Evolutionary conservation across 306 rosid genomes (phyloP).

Genomic region (Quercus gilva): DNA sequence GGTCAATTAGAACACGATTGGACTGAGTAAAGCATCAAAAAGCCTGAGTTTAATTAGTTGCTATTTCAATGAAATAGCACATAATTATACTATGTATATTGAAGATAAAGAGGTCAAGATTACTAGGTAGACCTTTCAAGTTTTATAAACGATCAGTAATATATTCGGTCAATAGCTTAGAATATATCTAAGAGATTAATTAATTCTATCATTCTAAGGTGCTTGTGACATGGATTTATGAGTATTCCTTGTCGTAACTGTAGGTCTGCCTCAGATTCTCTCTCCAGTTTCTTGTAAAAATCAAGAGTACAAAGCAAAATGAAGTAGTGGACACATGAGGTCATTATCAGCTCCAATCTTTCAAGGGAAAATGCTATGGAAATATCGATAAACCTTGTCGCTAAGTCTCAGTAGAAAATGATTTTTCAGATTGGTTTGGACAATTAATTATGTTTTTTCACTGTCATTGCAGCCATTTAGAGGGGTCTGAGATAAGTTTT

Average conservation of each 20-base stretch:
- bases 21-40: no score
- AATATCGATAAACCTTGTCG: no score
- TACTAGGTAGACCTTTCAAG: not conserved
- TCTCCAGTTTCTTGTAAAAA: not conserved
- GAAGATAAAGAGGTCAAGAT: no score
- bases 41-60: no score
- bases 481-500: conserved; percentile 36
- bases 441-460: no score
- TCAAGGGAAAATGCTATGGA: not conserved
- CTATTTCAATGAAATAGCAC: no score
- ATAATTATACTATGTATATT: no score
- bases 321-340: not conserved
- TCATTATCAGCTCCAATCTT: not conserved
- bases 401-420: no score
- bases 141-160: not conserved
- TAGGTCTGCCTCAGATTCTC: no score
- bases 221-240: not conserved
- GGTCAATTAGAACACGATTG: no score
- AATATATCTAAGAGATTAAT: not conserved
- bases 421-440: no score
- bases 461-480: not conserved
- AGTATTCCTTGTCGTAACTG: not conserved
- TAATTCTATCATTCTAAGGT: no score
- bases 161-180: not conserved
- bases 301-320: not conserved